Conservation (phyloP, 1,284 basidiomycete genomes). For the Flammula alnicola region DNA sequence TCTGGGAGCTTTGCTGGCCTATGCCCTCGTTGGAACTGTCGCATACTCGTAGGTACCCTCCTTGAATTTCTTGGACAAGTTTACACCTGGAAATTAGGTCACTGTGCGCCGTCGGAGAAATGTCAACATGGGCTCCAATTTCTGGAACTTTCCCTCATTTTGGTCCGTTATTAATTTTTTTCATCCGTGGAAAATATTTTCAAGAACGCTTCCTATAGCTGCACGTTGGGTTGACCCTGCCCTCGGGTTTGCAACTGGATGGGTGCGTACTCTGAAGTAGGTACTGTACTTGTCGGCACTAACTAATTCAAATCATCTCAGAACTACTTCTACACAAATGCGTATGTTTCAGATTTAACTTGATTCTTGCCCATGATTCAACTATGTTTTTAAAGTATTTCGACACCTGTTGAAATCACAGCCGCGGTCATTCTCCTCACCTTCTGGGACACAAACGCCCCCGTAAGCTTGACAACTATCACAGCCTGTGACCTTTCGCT, state of each 20-base stretch:
- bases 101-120: conserved; percentile 68
- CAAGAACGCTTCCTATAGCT: conserved; percentile 37
- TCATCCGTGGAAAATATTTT: not conserved
- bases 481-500: not conserved
- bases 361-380: not conserved
- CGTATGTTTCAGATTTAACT: conserved; percentile 33
- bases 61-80: not conserved
- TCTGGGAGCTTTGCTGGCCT: conserved; percentile 64
- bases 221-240: conserved; percentile 79
- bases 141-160: conserved; percentile 79
- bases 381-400: conserved; percentile 43
- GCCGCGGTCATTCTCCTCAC: conserved; percentile 76
- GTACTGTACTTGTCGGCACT: conserved; percentile 23
- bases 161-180: conserved; percentile 35
- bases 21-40: conserved; percentile 62
- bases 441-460: conserved; percentile 75
- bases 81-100: conserved; percentile 40
- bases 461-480: conserved; percentile 20
- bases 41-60: conserved; percentile 59
- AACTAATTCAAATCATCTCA: conserved; percentile 16
- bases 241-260: conserved; percentile 71
- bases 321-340: conserved; percentile 50
- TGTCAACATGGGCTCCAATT: conserved; percentile 74
- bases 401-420: conserved; percentile 76
- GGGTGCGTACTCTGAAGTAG: conserved; percentile 41